These are phyloP conservation scores for Komagataella populi DNA, from an alignment of 805 yeast genomes.

Conservation along the genomic window DNA sequence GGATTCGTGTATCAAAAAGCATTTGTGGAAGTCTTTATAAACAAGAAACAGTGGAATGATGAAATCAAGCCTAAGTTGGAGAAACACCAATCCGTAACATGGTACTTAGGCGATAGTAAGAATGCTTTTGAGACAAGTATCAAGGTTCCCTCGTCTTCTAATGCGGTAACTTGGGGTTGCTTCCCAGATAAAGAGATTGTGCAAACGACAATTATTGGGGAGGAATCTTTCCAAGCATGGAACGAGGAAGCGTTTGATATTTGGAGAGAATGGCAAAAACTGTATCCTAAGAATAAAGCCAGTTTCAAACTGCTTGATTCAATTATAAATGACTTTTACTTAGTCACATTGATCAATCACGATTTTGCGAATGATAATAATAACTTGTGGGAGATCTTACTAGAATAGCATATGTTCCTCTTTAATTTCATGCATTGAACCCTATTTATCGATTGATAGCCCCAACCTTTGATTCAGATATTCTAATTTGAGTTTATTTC, in stretches of 20 bases:
- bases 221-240: constrained; percentile 92
- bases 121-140: constrained; percentile 52
- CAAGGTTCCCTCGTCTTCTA: constrained; percentile 34
- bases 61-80: constrained; percentile 38
- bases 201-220: constrained; percentile 87
- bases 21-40: constrained; percentile 81
- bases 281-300: constrained; percentile 46
- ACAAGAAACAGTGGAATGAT: constrained; percentile 53
- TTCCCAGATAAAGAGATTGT: constrained; percentile 83
- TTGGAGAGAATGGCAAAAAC: constrained; percentile 84
- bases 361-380: constrained; percentile 52
- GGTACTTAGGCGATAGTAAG: constrained; percentile 55
- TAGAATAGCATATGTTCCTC: constrained; percentile 9
- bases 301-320: constrained; percentile 49
- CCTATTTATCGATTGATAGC: constrained; percentile 6
- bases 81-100: constrained; percentile 42
- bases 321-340: constrained; percentile 48
- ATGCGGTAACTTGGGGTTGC: constrained; percentile 96
- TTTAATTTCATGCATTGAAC: neutral
- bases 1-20: constrained; percentile 90
- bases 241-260: constrained; percentile 87
- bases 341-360: constrained; percentile 83
- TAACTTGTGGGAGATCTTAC: constrained; percentile 63
- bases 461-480: constrained; percentile 18
- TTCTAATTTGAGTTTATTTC: neutral